A percentile compares a stretch with the other conserved stretches of the same genome.
phyloP scores from a whole-genome alignment of 495 filamentous ascomycete species.

The Neurospora intermedia region DNA sequence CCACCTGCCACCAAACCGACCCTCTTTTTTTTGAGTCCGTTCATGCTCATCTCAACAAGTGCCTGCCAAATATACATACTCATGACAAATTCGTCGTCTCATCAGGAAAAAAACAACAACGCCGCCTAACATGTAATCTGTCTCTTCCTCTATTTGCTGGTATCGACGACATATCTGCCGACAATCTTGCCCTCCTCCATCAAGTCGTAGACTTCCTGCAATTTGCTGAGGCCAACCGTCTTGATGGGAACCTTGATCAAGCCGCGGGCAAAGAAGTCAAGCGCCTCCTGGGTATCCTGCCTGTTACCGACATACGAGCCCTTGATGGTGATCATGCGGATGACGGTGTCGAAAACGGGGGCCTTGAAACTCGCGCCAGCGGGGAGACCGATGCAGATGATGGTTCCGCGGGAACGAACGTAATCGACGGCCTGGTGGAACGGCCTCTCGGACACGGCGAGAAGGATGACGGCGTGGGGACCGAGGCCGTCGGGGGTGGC shows the following conservation, averaged over 20 bases:
- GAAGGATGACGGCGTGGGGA: slow-evolving; percentile 76
- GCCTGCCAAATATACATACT: not conserved
- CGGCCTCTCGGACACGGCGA: slow-evolving; percentile 78
- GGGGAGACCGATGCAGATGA: slow-evolving; percentile 81
- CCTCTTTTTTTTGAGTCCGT: not conserved
- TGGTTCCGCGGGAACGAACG: slow-evolving; percentile 64
- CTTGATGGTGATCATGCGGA: slow-evolving; percentile 83
- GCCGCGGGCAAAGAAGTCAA: slow-evolving; percentile 79
- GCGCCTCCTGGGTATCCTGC: slow-evolving; percentile 70
- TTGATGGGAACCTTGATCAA: slow-evolving; percentile 82
- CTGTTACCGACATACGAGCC: slow-evolving; percentile 88
- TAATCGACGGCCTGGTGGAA: slow-evolving; percentile 87
- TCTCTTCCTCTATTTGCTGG: slow-evolving; percentile 28
- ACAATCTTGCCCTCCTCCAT: slow-evolving; percentile 73
- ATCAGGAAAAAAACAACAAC: not conserved
- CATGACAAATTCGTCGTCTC: not conserved
- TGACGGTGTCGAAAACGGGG: slow-evolving; percentile 75
- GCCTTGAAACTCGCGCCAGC: slow-evolving; percentile 67
- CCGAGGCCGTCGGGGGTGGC: slow-evolving; percentile 69
- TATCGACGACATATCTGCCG: slow-evolving; percentile 79
- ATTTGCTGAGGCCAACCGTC: slow-evolving; percentile 62
- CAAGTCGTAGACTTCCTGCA: slow-evolving; percentile 64
- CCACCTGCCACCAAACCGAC: not conserved
- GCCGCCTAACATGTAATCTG: not conserved
- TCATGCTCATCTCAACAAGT: not conserved